Percentiles rank a stretch among this genome's conserved stretches.
These are phyloP conservation scores for Neophaeococcomyces mojaviensis DNA, from an alignment of 2,329 filamentous ascomycete species.

Conservation along the genomic window DNA sequence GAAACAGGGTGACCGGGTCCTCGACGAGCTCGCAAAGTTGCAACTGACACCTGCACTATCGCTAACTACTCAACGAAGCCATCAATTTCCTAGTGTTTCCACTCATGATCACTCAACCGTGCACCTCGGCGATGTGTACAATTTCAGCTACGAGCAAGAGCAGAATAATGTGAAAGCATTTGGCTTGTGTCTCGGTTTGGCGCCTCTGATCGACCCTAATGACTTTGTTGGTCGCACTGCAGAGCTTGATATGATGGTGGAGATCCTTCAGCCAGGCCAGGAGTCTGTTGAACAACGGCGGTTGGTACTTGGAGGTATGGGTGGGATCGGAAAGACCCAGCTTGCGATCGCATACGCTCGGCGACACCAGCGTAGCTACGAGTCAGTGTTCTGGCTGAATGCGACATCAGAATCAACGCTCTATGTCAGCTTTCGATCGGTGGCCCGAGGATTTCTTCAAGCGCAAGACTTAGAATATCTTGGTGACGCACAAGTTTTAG, in stretches of 20 bases:
- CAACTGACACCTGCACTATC: not conserved
- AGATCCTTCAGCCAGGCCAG: conserved; percentile 10
- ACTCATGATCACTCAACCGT: not conserved
- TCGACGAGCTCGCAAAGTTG: too few relatives aligned
- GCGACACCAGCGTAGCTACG: conserved; percentile 30
- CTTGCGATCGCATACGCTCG: conserved; percentile 33
- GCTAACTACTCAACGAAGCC: not conserved
- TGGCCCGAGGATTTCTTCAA: conserved; percentile 10
- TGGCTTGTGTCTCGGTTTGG: not conserved
- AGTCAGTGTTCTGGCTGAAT: conserved; percentile 40
- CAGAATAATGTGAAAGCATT: not conserved
- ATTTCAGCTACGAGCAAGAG: not conserved
- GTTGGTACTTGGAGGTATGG: conserved; percentile 33
- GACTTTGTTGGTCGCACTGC: conserved; percentile 10
- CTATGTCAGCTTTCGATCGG: conserved; percentile 25
- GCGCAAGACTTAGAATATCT: not conserved
- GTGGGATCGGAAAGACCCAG: conserved; percentile 43
- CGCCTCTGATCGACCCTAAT: not conserved
- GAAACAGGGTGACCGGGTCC: too few relatives aligned
- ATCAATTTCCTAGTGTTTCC: not conserved
- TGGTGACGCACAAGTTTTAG: conserved; percentile 2
- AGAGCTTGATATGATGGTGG: conserved; percentile 11
- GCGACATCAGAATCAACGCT: conserved; percentile 32
- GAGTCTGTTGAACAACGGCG: not conserved
- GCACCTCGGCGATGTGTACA: not conserved